Base-by-base conservation (phyloP, 2,329 filamentous ascomycete genomes). In the Cryphonectria carpinicola region DNA sequence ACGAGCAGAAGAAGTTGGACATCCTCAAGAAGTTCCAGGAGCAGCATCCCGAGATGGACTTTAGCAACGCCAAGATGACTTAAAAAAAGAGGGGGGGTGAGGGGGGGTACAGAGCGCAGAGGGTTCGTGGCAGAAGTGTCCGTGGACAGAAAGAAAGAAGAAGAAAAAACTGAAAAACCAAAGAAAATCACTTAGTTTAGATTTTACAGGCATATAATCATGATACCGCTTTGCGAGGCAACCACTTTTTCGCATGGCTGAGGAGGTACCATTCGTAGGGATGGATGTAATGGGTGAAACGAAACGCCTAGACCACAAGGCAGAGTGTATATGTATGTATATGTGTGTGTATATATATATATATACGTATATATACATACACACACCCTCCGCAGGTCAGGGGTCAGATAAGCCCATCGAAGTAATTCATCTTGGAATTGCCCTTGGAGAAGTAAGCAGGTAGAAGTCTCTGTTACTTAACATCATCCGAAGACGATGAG, bases 1-100 rank as follows among this genome's bases (percentile, higher is more conserved):
- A 98, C 75, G 96, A 99, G 85, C 91, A 97, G 87, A 93, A 95
- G 86, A 98, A 98, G 88, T 83, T 90, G 79, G 95, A 99, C 69
- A 91, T 99, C 77, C 83, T 99, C 79, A 92, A 93, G 83, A 94
- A 97, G 84, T 98, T 99, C 83, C 92, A 98, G 88, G 85, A 84
- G 66, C 90, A 97, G 81, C 88, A 90, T 76, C 88, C 89, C 0
- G 90, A 92, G 82, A 89, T 92, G 87, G 90, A 92, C 79, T 92
- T 92, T 76, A 89, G 85, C 79, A 91, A 92, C 64, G 90, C 89
- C 73, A 90, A 92, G 83, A 88, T 92, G 70, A 86, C 82, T 77
- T 90, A 82, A 76, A 49, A 22, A 14, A 2, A 35, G 13, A 58
- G n/a, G 17, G 32, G 63, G 25, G 22, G 28, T 17, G 5, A 39